Evolutionary conservation across 1,284 basidiomycete species (phyloP), one percentile per base, ranked within the genome.

Genomic region (Sanghuangporus baumii): DNA sequence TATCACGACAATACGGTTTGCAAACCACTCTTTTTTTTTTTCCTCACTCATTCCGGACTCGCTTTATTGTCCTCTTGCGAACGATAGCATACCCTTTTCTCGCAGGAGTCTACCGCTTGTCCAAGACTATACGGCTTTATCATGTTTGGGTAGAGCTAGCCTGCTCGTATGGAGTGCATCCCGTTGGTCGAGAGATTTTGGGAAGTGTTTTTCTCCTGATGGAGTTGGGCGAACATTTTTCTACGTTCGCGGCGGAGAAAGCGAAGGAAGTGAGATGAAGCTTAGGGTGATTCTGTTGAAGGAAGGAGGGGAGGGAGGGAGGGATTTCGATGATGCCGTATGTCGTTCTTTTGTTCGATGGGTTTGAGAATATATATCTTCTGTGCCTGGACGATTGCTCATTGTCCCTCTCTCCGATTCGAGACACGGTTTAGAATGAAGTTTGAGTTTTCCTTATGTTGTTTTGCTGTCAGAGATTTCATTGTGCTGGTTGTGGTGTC

Each of bases 1-100:
- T 31, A 31, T 23, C 23, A 23, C 2, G 23, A 23, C 23, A 23
- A 23, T 3, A 31, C 26, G 26, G 26, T 46, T 18, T 46, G 43
- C 2, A 6, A 20, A 1, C 40, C 1, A 23, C n/a, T 46, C 43
- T 48, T 26, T 41, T 61, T 26, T n/a, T n/a, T 58, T 58, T 58
- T 59, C 65, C 51, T 64, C 67, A 79, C 78, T 78, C 76, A 78
- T 79, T 75, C 68, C 68, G 77, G 76, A 74, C 76, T 72, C 70
- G 79, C 79, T 78, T 75, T 80, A 80, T 80, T 81, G 78, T 81
- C 78, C 79, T 74, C 79, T 74, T 79, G 76, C 75, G 73, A 70
- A 74, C 70, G 62, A 37, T 64, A 31, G 26, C 37, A 59, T 68
- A 51, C n/a, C 72, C 69, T 71, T 63, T 68, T 70, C 71, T 70